A percentile compares a stretch with the other conserved stretches of the same genome.
Evolutionary conservation across 192 early-diverging fungal genomes (phyloP).

Genomic region (Phlyctochytrium bullatum): DNA sequence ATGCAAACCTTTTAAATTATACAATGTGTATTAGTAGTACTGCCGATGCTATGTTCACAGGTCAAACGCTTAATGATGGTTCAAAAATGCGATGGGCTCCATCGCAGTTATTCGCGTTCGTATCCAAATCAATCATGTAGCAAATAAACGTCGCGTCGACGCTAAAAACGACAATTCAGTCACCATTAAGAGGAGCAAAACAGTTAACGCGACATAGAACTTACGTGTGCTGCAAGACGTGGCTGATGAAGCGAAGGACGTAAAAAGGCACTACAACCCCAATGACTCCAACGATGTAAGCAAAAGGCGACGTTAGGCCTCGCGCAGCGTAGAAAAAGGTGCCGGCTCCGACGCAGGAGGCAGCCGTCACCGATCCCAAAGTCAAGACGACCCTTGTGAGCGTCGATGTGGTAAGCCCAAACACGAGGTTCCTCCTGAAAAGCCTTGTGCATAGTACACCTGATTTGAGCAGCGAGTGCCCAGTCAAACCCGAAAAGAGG

Average conservation of each 20-base stretch:
- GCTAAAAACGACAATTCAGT: constrained; percentile 29
- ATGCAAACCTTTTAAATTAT: not conserved
- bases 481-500: constrained; percentile 68
- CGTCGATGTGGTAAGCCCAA: constrained; percentile 58
- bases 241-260: constrained; percentile 62
- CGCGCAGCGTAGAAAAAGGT: constrained; percentile 49
- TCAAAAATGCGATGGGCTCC: constrained; percentile 44
- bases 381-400: constrained; percentile 55
- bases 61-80: not conserved
- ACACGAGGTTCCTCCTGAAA: constrained; percentile 72
- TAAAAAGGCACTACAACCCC: constrained; percentile 59
- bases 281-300: constrained; percentile 55
- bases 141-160: constrained; percentile 78
- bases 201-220: constrained; percentile 19
- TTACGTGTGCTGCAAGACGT: constrained; percentile 75
- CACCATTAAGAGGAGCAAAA: not conserved
- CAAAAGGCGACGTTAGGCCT: constrained; percentile 48
- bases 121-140: constrained; percentile 77
- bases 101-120: constrained; percentile 41
- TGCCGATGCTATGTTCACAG: not conserved
- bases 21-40: not conserved
- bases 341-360: constrained; percentile 52
- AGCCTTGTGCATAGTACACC: constrained; percentile 61
- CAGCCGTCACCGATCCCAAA: constrained; percentile 56
- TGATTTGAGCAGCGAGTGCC: constrained; percentile 58